Conservation (phyloP, 768 basidiomycete species). For the Mycena vitilis region DNA sequence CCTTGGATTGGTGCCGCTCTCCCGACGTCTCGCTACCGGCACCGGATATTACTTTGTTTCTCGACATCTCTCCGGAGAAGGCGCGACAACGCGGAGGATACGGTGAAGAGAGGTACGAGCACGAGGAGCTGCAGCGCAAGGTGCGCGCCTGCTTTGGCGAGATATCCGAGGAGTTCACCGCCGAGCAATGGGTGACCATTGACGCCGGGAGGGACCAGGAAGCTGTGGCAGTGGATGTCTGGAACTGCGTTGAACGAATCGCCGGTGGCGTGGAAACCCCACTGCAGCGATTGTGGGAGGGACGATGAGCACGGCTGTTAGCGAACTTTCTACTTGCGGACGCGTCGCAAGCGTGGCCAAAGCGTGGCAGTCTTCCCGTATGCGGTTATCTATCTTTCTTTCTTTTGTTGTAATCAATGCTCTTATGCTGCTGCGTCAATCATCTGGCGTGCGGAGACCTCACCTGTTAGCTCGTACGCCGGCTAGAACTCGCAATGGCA, state of each 20-base stretch:
- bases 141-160: constrained; percentile 25
- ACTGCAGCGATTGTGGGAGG: constrained; percentile 21
- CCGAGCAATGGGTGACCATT: constrained; percentile 18
- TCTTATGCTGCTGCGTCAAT: too few relatives aligned
- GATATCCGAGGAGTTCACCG: constrained; percentile 22
- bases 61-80: constrained; percentile 79
- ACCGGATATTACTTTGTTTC: constrained; percentile 90
- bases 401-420: too few relatives aligned
- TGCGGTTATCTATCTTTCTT: too few relatives aligned
- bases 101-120: constrained; percentile 91
- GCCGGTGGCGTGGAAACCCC: neutral
- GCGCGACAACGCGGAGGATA: constrained; percentile 82
- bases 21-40: constrained; percentile 91
- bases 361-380: too few relatives aligned
- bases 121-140: constrained; percentile 71
- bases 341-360: too few relatives aligned
- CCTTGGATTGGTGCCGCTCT: constrained; percentile 85
- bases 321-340: too few relatives aligned
- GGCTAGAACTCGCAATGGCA: too few relatives aligned
- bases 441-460: too few relatives aligned
- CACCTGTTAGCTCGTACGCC: too few relatives aligned
- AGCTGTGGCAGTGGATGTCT: constrained; percentile 24
- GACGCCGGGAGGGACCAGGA: constrained; percentile 26
- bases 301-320: too few relatives aligned
- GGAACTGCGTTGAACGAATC: constrained; percentile 9